Percentiles rank a stretch among this genome's conserved stretches.
These are phyloP conservation scores for Hypoxylon sp. DNA, from an alignment of 2,329 filamentous ascomycete genomes.

Conservation along the genomic window DNA sequence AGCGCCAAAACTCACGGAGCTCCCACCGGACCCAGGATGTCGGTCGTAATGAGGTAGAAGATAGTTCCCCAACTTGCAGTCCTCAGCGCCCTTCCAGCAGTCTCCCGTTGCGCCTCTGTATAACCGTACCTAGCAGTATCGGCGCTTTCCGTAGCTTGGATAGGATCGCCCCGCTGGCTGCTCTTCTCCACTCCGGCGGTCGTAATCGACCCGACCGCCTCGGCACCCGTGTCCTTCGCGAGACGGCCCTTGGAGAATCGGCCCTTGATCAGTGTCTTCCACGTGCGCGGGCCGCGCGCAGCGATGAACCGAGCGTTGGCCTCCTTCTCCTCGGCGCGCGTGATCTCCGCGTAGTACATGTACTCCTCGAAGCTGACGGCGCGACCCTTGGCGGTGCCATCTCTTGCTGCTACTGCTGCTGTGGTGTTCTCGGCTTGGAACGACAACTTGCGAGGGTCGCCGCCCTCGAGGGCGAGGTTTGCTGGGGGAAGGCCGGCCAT, in stretches of 20 bases:
- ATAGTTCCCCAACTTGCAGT: slow-evolving; percentile 60
- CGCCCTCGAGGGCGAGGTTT: slow-evolving; percentile 34
- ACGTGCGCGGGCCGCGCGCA: slow-evolving; percentile 21
- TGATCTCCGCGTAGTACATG: slow-evolving; percentile 41
- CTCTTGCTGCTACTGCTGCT: not conserved
- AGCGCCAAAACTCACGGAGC: slow-evolving; percentile 47
- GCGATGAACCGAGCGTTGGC: slow-evolving; percentile 34
- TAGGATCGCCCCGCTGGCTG: not conserved
- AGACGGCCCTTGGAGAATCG: slow-evolving; percentile 23
- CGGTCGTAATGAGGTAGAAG: slow-evolving; percentile 63
- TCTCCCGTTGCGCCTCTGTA: slow-evolving; percentile 58
- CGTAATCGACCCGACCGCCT: slow-evolving; percentile 14
- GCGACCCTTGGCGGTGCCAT: not conserved
- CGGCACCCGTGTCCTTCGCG: slow-evolving; percentile 6
- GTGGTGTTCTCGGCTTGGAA: slow-evolving; percentile 12
- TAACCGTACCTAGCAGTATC: slow-evolving; percentile 37
- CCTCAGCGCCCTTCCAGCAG: slow-evolving; percentile 58
- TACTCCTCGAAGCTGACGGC: slow-evolving; percentile 41
- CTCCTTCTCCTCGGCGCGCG: slow-evolving; percentile 41
- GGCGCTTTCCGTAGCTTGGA: slow-evolving; percentile 1
- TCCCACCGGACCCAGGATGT: slow-evolving; percentile 59
- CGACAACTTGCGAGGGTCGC: slow-evolving; percentile 31
- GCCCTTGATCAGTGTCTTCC: slow-evolving; percentile 32
- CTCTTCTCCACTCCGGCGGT: slow-evolving; percentile 21
- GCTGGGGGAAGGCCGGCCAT: slow-evolving; percentile 32